Evolutionary conservation across 148 eudicot genomes (phyloP).

Genomic region (Camellia sinensis): DNA sequence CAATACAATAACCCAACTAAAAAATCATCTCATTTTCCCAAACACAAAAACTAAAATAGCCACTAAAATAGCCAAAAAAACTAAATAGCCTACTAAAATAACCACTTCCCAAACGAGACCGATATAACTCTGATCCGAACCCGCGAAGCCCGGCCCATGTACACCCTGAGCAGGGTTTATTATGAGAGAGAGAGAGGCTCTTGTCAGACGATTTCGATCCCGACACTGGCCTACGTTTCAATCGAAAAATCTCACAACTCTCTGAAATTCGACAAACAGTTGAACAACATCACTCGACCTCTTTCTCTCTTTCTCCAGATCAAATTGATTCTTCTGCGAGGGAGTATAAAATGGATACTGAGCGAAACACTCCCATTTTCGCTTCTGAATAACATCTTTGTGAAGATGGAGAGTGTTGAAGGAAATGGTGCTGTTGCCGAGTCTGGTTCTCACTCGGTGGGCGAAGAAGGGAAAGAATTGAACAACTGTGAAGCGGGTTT

Average conservation of each 20-base stretch:
- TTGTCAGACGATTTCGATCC: background rate
- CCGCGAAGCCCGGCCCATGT: too few species aligned
- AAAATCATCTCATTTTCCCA: too few species aligned
- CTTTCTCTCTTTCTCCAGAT: background rate
- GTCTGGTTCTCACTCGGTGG: background rate
- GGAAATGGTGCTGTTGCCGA: background rate
- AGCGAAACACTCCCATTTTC: background rate
- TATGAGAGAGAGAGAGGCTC: too few species aligned
- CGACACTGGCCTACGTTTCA: background rate
- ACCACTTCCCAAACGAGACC: too few species aligned
- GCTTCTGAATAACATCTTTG: background rate
- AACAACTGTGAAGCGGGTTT: background rate
- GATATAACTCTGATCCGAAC: too few species aligned
- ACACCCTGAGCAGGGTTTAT: too few species aligned
- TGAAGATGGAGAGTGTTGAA: background rate
- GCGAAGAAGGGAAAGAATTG: constrained; percentile 23
- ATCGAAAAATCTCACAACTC: constrained; percentile 2
- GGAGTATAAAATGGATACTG: background rate
- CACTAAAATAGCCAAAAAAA: too few species aligned
- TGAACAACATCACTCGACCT: background rate
- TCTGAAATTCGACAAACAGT: background rate
- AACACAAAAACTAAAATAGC: too few species aligned
- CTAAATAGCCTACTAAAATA: too few species aligned
- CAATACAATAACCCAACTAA: too few species aligned
- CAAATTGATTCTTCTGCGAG: background rate